phyloP scores from a whole-genome alignment of 495 filamentous ascomycete species.

The Tuber magnatum region DNA sequence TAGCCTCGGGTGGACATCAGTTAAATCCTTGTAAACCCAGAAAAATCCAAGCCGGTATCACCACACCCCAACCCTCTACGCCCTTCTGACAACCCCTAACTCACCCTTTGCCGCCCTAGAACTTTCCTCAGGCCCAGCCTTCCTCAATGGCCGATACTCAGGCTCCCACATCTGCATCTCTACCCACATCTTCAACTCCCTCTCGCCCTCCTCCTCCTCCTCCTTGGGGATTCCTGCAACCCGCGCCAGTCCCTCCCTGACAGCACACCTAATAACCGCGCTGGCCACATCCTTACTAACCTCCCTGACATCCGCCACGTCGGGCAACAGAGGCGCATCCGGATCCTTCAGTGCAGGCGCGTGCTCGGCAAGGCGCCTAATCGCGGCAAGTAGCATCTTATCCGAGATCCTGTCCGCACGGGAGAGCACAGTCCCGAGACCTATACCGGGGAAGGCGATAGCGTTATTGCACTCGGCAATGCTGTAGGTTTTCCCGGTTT shows the following conservation, averaged over 20 bases:
- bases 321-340: slow-evolving; percentile 59
- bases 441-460: slow-evolving; percentile 79
- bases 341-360: slow-evolving; percentile 60
- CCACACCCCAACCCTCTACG: not conserved
- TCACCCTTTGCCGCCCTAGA: slow-evolving; percentile 55
- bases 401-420: slow-evolving; percentile 58
- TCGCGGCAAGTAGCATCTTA: slow-evolving; percentile 74
- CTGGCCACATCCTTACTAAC: slow-evolving; percentile 71
- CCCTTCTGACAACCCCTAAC: slow-evolving; percentile 46
- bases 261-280: slow-evolving; percentile 66
- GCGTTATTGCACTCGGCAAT: slow-evolving; percentile 89
- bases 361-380: slow-evolving; percentile 61
- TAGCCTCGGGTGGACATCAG: not conserved
- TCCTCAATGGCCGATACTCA: slow-evolving; percentile 57
- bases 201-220: slow-evolving; percentile 41
- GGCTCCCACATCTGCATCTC: slow-evolving; percentile 87
- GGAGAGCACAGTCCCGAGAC: slow-evolving; percentile 67
- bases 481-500: slow-evolving; percentile 57
- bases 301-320: slow-evolving; percentile 65
- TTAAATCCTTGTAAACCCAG: not conserved
- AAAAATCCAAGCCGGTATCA: not conserved
- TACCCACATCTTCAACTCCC: slow-evolving; percentile 67
- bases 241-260: slow-evolving; percentile 60
- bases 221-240: slow-evolving; percentile 54
- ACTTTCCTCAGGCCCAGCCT: slow-evolving; percentile 49